A percentile compares a stretch with the other conserved stretches of the same genome.
These are phyloP conservation scores for Lachancea waltii DNA, from an alignment of 805 yeast species.

Conservation along the genomic window DNA sequence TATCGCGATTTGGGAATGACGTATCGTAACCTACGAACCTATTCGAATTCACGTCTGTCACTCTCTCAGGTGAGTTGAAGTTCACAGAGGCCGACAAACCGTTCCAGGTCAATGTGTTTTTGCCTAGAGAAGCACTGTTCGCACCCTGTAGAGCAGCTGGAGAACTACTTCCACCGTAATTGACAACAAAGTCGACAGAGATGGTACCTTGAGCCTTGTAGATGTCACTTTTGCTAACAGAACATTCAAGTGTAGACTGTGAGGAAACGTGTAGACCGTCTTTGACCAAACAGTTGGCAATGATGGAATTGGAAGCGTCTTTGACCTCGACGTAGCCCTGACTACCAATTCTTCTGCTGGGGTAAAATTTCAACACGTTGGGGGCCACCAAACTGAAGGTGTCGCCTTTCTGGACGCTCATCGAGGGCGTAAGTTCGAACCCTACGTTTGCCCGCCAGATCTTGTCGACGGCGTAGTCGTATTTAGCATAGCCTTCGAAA, in stretches of 20 bases:
- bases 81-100: slow-evolving; percentile 12
- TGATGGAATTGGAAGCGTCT: slow-evolving; percentile 2
- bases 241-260: slow-evolving; percentile 3
- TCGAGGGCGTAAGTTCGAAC: slow-evolving; percentile 10
- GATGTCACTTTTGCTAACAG: slow-evolving; percentile 1
- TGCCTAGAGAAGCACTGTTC: slow-evolving; percentile 8
- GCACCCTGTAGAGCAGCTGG: slow-evolving; percentile 11
- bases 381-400: slow-evolving; percentile 12
- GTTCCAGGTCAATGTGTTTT: slow-evolving; percentile 15
- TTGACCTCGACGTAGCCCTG: slow-evolving; percentile 2
- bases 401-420: slow-evolving; percentile 13
- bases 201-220: slow-evolving; percentile 3
- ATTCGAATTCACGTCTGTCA: background rate
- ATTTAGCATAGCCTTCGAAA: slow-evolving; percentile 2
- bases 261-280: slow-evolving; percentile 3
- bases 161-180: slow-evolving; percentile 10
- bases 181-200: slow-evolving; percentile 8
- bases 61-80: background rate
- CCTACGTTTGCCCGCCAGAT: slow-evolving; percentile 11
- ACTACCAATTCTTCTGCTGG: slow-evolving; percentile 3
- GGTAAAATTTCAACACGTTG: slow-evolving; percentile 12
- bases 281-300: slow-evolving; percentile 8
- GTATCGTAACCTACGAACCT: background rate
- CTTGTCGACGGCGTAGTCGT: slow-evolving; percentile 3
- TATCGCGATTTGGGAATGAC: slow-evolving; percentile 2